Percentiles rank a stretch among this genome's conserved stretches.
Evolutionary conservation across 805 yeast species (phyloP).

Genomic region (Brettanomyces nanus): DNA sequence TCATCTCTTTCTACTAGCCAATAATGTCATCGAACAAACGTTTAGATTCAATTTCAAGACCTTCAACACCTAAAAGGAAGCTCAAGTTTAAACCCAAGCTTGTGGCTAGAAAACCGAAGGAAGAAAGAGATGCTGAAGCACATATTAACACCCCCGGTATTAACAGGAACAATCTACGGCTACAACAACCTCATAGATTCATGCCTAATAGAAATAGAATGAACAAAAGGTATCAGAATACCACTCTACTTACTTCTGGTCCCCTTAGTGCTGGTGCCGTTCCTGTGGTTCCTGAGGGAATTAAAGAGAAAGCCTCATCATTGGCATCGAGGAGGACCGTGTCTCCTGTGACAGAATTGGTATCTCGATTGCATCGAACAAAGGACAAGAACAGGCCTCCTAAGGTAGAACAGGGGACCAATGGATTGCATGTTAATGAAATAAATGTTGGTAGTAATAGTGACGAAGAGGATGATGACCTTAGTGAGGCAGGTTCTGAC

Average conservation of each 20-base stretch:
- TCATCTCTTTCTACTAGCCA: no score
- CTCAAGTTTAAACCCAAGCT: conserved; percentile 80
- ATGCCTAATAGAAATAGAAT: conserved; percentile 1
- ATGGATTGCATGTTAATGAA: neutral
- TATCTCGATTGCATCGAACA: neutral
- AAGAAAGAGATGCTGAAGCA: conserved; percentile 69
- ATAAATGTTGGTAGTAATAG: neutral
- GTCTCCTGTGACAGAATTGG: conserved; percentile 3
- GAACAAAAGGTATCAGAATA: conserved; percentile 32
- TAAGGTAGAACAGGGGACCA: neutral
- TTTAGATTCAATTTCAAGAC: conserved; percentile 31
- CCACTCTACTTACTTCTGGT: conserved; percentile 64
- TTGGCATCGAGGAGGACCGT: no score
- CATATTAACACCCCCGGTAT: conserved; percentile 33
- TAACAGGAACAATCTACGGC: conserved; percentile 25
- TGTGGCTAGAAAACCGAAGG: conserved; percentile 76
- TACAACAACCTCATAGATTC: conserved; percentile 1
- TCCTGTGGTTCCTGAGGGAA: conserved; percentile 28
- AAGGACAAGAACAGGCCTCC: conserved; percentile 2
- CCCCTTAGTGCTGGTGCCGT: conserved; percentile 64
- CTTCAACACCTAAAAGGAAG: conserved; percentile 22
- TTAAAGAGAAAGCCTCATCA: conserved; percentile 14
- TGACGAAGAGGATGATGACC: conserved; percentile 1
- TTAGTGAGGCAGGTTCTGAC: conserved; percentile 3
- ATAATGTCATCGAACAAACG: conserved; percentile 21